Conservation (phyloP, 345 rosid species). For the Salix brachista region DNA sequence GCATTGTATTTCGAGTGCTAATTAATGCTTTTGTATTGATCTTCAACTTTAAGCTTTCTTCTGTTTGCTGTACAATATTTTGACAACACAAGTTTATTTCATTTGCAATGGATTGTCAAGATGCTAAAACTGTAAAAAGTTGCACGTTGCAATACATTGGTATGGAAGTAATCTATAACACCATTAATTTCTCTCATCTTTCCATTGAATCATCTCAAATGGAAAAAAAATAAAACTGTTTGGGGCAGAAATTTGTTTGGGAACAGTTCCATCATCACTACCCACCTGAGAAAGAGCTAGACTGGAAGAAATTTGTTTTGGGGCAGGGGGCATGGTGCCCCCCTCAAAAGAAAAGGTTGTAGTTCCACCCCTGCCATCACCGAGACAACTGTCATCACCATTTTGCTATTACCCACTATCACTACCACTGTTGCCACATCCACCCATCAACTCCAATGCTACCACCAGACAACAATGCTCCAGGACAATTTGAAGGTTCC, state of each 20-base stretch:
- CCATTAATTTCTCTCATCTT: no score
- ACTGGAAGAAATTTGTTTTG: neutral
- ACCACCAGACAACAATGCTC: neutral
- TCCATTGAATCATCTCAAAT: neutral
- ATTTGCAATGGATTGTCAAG: neutral
- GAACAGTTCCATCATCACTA: neutral
- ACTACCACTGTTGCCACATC: neutral
- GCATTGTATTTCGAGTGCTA: neutral
- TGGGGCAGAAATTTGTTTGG: no score
- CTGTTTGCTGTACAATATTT: neutral
- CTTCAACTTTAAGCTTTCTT: neutral
- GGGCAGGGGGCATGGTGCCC: neutral
- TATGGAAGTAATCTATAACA: no score
- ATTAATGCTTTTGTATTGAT: neutral
- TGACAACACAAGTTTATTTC: neutral
- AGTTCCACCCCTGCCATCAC: neutral
- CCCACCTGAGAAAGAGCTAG: neutral
- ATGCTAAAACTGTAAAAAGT: neutral
- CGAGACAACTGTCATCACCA: neutral
- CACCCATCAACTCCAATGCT: neutral
- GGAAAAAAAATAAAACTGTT: no score
- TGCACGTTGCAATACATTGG: neutral
- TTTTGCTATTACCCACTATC: neutral
- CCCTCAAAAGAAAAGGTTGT: neutral
- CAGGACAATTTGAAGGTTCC: neutral